These are phyloP conservation scores for Aspergillus novofumigatus DNA, from an alignment of 2,329 filamentous ascomycete species.

Conservation along the genomic window DNA sequence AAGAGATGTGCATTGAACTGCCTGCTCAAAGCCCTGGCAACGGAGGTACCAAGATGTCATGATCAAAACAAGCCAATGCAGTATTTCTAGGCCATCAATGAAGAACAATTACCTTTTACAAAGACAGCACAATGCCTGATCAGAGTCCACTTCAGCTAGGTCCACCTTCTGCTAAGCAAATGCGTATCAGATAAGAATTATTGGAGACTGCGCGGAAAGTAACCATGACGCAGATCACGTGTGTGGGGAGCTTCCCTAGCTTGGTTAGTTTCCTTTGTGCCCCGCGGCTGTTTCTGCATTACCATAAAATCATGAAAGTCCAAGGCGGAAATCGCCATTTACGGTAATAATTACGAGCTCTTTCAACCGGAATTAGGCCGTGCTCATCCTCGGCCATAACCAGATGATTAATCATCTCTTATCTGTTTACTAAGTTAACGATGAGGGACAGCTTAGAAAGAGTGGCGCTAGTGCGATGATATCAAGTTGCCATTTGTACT, in stretches of 20 bases:
- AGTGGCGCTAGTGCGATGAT: not conserved
- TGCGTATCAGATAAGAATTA: constrained; percentile 6
- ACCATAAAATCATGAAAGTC: constrained; percentile 1
- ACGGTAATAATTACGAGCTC: not conserved
- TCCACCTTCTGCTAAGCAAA: not conserved
- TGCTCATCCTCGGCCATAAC: constrained; percentile 1
- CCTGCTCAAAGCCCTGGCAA: not conserved
- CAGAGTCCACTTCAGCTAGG: not conserved
- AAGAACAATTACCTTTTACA: not conserved
- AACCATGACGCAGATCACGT: constrained; percentile 22
- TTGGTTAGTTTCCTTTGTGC: constrained; percentile 3
- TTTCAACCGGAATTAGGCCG: not conserved
- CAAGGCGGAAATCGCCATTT: constrained; percentile 7
- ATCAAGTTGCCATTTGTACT: not conserved
- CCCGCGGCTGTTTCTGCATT: constrained; percentile 13
- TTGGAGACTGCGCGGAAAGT: constrained; percentile 9
- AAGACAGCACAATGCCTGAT: not conserved
- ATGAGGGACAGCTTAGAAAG: not conserved
- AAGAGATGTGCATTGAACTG: not conserved
- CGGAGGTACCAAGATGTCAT: not conserved
- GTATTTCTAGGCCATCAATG: not conserved
- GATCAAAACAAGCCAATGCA: not conserved
- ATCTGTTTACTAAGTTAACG: no score
- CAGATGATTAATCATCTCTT: constrained; percentile 1
- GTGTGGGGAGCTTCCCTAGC: constrained; percentile 20